These are phyloP conservation scores for Xylariaceae sp. DNA, from an alignment of 2,329 filamentous ascomycete genomes.

Conservation along the genomic window DNA sequence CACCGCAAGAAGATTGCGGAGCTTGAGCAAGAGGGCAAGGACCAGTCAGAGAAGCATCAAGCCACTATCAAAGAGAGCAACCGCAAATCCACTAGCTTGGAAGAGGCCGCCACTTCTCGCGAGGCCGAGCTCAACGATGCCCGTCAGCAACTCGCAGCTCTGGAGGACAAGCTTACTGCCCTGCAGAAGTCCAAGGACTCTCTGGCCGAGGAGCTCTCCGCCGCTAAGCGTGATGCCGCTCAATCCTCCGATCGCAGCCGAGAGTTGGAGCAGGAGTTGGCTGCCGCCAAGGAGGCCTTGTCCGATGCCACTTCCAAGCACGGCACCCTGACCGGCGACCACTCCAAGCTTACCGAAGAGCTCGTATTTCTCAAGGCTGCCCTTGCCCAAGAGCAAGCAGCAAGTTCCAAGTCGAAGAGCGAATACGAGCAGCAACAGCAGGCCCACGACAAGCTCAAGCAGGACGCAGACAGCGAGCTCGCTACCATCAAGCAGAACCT, in stretches of 20 bases:
- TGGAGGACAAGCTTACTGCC: slow-evolving; percentile 19
- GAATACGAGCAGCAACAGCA: slow-evolving; percentile 12
- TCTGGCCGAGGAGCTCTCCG: slow-evolving; percentile 27
- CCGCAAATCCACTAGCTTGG: slow-evolving; percentile 9
- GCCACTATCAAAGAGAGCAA: slow-evolving; percentile 28
- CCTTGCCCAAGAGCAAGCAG: slow-evolving; percentile 18
- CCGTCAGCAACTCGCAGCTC: slow-evolving; percentile 15
- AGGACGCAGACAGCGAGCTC: slow-evolving; percentile 17
- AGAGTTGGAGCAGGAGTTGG: slow-evolving; percentile 29
- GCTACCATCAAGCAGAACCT: slow-evolving; percentile 27
- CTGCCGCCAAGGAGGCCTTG: slow-evolving; percentile 30
- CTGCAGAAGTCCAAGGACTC: slow-evolving; percentile 19
- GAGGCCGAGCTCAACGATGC: slow-evolving; percentile 22
- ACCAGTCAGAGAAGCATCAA: slow-evolving; percentile 31
- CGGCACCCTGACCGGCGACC: slow-evolving; percentile 24
- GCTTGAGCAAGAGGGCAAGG: slow-evolving; percentile 28
- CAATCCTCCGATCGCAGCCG: slow-evolving; percentile 31
- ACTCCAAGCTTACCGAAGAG: slow-evolving; percentile 21
- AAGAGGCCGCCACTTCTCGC: slow-evolving; percentile 18
- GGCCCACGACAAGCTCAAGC: slow-evolving; percentile 7
- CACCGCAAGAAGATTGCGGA: slow-evolving; percentile 34
- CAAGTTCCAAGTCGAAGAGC: slow-evolving; percentile 14
- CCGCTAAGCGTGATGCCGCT: slow-evolving; percentile 29
- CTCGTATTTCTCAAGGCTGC: slow-evolving; percentile 18
- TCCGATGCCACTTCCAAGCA: slow-evolving; percentile 30